A percentile compares a stretch with the other conserved stretches of the same genome.
phyloP scores from a whole-genome alignment of 371 early-diverging fungal genomes.

The Mucor indicus region DNA sequence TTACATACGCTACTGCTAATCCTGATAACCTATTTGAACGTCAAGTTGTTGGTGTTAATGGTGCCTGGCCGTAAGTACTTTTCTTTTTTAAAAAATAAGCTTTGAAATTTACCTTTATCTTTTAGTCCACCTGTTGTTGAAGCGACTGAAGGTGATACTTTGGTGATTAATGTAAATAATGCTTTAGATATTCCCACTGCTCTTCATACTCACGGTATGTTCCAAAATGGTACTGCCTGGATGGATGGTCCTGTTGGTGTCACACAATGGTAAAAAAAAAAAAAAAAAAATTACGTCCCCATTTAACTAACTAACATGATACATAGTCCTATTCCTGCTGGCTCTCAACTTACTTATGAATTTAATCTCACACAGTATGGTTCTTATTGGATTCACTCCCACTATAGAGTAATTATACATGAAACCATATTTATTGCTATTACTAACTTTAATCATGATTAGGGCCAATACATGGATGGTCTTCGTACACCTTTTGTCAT shows the following conservation, averaged over 20 bases:
- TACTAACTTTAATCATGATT: neutral
- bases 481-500: slow-evolving; percentile 72
- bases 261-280: slow-evolving; percentile 52
- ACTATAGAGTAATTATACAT: slow-evolving; percentile 33
- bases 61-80: slow-evolving; percentile 61
- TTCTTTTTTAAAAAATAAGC: neutral
- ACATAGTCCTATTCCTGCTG: slow-evolving; percentile 29
- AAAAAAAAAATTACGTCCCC: neutral
- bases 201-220: slow-evolving; percentile 70
- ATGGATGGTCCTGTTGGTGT: slow-evolving; percentile 64
- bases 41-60: slow-evolving; percentile 74
- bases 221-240: slow-evolving; percentile 57
- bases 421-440: neutral
- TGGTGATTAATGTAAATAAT: slow-evolving; percentile 64
- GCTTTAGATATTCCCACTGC: slow-evolving; percentile 58
- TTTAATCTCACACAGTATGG: slow-evolving; percentile 62
- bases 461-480: slow-evolving; percentile 79
- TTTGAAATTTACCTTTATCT: neutral
- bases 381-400: slow-evolving; percentile 77
- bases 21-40: slow-evolving; percentile 63
- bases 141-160: slow-evolving; percentile 51
- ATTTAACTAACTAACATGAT: neutral
- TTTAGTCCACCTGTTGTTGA: slow-evolving; percentile 42
- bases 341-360: slow-evolving; percentile 58
- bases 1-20: slow-evolving; percentile 64